These are phyloP conservation scores for Claviceps sp. DNA, from an alignment of 2,329 filamentous ascomycete species.

Conservation along the genomic window DNA sequence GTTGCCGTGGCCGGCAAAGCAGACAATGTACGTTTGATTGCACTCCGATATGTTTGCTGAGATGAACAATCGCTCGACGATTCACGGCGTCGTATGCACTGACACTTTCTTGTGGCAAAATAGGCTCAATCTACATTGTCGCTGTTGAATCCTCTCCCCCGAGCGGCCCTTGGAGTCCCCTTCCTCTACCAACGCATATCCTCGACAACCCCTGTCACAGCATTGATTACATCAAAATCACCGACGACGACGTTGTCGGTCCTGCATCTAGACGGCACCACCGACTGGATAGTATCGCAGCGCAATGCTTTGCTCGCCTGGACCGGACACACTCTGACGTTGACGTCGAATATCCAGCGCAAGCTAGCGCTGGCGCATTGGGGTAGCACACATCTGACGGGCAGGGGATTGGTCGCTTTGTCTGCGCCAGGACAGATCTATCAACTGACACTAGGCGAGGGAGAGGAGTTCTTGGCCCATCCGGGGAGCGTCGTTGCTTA, in stretches of 20 bases:
- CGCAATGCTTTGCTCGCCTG: conserved; percentile 83
- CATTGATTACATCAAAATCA: conserved; percentile 77
- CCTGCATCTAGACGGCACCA: conserved; percentile 79
- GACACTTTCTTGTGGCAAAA: background rate
- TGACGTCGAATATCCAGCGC: conserved; percentile 63
- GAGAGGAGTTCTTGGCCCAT: conserved; percentile 84
- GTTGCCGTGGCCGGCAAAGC: conserved; percentile 81
- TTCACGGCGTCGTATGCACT: background rate
- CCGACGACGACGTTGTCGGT: conserved; percentile 77
- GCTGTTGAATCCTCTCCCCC: conserved; percentile 68
- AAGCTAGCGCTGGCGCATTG: conserved; percentile 71
- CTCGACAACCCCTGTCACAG: conserved; percentile 76
- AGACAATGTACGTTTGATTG: conserved; percentile 70
- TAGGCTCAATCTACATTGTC: conserved; percentile 83
- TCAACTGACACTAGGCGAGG: conserved; percentile 64
- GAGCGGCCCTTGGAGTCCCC: conserved; percentile 71
- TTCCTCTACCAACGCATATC: conserved; percentile 91
- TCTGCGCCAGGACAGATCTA: conserved; percentile 83
- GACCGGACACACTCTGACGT: conserved; percentile 76
- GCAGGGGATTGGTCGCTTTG: conserved; percentile 73
- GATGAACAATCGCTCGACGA: background rate
- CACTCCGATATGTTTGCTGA: background rate
- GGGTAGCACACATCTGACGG: conserved; percentile 82
- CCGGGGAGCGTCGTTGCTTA: conserved; percentile 90
- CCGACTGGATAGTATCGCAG: conserved; percentile 90